Base-by-base conservation (phyloP, 176 grass and related monocot genomes). In the Musa beccarii region DNA sequence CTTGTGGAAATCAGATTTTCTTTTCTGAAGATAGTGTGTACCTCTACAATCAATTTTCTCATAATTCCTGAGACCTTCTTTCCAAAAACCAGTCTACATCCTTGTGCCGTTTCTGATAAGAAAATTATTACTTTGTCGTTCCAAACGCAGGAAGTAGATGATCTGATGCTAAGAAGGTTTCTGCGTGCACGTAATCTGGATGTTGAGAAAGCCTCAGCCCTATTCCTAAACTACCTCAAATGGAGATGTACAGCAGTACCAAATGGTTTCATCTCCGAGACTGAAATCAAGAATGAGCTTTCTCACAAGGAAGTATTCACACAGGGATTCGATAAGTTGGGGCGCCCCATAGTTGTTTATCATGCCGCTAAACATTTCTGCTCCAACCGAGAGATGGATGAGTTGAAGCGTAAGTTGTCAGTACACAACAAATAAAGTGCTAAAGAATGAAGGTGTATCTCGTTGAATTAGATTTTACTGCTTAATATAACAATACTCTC, bases 201-300 rank as follows among this genome's bases (percentile, higher is more conserved):
- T 24, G 29, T 85, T 13, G 29, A 85, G 43, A 85, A 76, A 43
- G 83, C 62, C 49, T 75, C 83, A 17, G 49, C 12, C 1, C 23
- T 76, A 11, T 80, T 85, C 59, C 72, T 80, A 0, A 85, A 76
- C 43, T 76, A 72, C 49, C 62, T 76, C 1, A 54, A 75, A 75
- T 85, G 83, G 83, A 80, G 78, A 64, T 61, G 12, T 25, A n/a
- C 67, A 14, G 9, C 62, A 0, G 66, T 80, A 28, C 70, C 72
- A 1, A 71, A 76, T 62, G 83, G 83, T 23, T 76, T 72, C 64
- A 76, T 85, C 54, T 85, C 83, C 0, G 71, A 81, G n/a, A 68
- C 83, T 10, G 83, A 85, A 34, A 76, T 85, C 43, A 66, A 29
- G 52, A 85, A 85, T 65, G 83, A 85, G 61, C 64, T 81, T 43